phyloP scores from a whole-genome alignment of 1,284 basidiomycete species.

The Takashimella tepidaria region DNA sequence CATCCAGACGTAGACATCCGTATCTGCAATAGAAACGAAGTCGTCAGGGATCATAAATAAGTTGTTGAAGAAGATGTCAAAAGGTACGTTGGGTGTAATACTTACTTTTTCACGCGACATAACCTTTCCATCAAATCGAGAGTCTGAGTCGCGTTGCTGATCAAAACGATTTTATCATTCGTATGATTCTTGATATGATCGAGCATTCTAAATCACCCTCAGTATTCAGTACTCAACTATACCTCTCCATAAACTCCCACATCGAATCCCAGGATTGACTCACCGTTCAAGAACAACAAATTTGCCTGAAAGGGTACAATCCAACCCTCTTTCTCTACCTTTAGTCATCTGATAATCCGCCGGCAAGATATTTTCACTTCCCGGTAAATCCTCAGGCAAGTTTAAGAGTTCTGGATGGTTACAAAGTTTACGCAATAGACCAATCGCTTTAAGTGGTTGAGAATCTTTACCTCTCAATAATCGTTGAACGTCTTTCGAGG shows the following conservation, averaged over 20 bases:
- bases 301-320: slow-evolving; percentile 81
- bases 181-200: slow-evolving; percentile 72
- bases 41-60: neutral
- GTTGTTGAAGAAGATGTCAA: too few relatives aligned
- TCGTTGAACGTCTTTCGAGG: slow-evolving; percentile 88
- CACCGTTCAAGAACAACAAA: slow-evolving; percentile 91
- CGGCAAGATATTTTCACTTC: slow-evolving; percentile 77
- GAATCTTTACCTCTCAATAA: slow-evolving; percentile 84
- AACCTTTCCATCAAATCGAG: slow-evolving; percentile 89
- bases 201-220: slow-evolving; percentile 61
- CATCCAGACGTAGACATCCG: slow-evolving; percentile 87
- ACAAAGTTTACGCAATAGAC: slow-evolving; percentile 93
- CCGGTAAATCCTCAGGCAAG: slow-evolving; percentile 77
- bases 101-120: slow-evolving; percentile 73
- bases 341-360: slow-evolving; percentile 57
- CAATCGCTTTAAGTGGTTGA: slow-evolving; percentile 95
- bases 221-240: slow-evolving; percentile 1
- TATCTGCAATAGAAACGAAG: slow-evolving; percentile 66
- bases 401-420: slow-evolving; percentile 95
- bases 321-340: slow-evolving; percentile 55
- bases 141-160: slow-evolving; percentile 98
- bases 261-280: too few relatives aligned
- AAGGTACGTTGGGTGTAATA: neutral
- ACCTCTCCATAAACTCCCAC: too few relatives aligned
- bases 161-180: slow-evolving; percentile 95